Evolutionary conservation across 1,139 yeast species (phyloP), one percentile per base, ranked within the genome.

Genomic region (Pichia sp.): DNA sequence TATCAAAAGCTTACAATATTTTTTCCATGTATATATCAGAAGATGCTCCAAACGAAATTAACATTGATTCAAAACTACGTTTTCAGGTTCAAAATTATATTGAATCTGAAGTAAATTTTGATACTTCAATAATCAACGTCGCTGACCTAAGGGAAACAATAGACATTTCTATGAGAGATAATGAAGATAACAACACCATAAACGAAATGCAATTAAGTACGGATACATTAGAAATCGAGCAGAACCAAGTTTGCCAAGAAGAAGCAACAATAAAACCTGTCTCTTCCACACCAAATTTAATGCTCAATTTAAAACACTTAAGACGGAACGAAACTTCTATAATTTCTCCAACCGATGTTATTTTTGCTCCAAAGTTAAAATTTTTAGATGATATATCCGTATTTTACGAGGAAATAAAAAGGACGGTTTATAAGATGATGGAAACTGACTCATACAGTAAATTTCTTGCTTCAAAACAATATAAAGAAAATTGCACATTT

Each of bases 361-460:
- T 52, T 1, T 51, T 57, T 34, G 56, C 53, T 1, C 59, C 61
- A 5, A 63, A 70, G 8, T 49, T 74, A 40, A 56, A 56, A 10
- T 55, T 66, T 5, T 53, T 78, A 40, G 63, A 66, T 45, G 58
- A 64, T 49, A 51, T 73, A 43, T 57, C 56, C 26, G 69, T 68
- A 1, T 60, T 74, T 6, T 71, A 73, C 47, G 69, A 67, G 16
- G 63, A 63, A 24, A 74, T 80, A 20, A 66, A 67, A 10, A 46
- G 53, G n/a, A 73, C 73, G 40, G 72, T 83, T 39, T 74, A 73
- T 54, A 66, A 68, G 37, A 64, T 86, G 61, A 80, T 87, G 85
- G 84, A 81, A 54, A 71, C 64, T 33, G 95, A 86, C 61, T 83
- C 94, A 11, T 68, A 82, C 41, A 86, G 86, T 2, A 84, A 84